A percentile compares a stretch with the other conserved stretches of the same genome.
Conservation (phyloP, 176 grass and related monocot species). For the Aechmea fasciata region DNA sequence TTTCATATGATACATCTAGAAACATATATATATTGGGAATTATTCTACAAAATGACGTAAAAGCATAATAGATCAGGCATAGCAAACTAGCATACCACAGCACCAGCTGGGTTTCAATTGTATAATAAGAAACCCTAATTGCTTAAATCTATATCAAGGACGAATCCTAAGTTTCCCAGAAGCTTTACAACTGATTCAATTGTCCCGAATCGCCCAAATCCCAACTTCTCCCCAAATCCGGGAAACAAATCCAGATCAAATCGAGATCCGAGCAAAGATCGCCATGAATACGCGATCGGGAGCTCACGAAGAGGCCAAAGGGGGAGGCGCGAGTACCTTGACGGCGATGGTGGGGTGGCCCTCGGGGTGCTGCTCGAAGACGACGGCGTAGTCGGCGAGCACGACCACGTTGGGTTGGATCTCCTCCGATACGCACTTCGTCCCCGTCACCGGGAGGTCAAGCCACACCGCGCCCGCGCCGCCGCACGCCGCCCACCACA, state of each 20-base stretch:
- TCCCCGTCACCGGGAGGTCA: slow-evolving; percentile 55
- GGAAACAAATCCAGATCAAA: slow-evolving; percentile 13
- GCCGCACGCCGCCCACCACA: slow-evolving; percentile 11
- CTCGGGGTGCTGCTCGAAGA: slow-evolving; percentile 44
- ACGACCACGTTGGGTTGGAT: slow-evolving; percentile 91
- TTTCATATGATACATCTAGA: too few relatives aligned
- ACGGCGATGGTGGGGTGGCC: slow-evolving; percentile 52
- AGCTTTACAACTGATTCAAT: not conserved
- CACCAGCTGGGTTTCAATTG: too few relatives aligned
- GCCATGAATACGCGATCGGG: not conserved
- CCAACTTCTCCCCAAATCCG: not conserved
- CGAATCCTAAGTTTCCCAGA: not conserved
- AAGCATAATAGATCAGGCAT: too few relatives aligned
- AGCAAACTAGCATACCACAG: too few relatives aligned
- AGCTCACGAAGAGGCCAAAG: not conserved
- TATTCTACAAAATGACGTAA: too few relatives aligned
- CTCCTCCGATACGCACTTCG: slow-evolving; percentile 97
- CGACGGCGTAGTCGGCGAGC: slow-evolving; percentile 66
- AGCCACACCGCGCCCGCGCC: slow-evolving; percentile 60
- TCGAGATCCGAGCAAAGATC: not conserved
- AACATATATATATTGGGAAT: too few relatives aligned
- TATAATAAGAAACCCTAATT: not conserved
- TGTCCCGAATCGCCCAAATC: not conserved
- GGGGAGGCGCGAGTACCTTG: slow-evolving; percentile 25
- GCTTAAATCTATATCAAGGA: not conserved